Percentiles rank a stretch among this genome's conserved stretches.
Evolutionary conservation across 805 yeast species (phyloP).

Genomic region (Tetrapisispora arboricola): DNA sequence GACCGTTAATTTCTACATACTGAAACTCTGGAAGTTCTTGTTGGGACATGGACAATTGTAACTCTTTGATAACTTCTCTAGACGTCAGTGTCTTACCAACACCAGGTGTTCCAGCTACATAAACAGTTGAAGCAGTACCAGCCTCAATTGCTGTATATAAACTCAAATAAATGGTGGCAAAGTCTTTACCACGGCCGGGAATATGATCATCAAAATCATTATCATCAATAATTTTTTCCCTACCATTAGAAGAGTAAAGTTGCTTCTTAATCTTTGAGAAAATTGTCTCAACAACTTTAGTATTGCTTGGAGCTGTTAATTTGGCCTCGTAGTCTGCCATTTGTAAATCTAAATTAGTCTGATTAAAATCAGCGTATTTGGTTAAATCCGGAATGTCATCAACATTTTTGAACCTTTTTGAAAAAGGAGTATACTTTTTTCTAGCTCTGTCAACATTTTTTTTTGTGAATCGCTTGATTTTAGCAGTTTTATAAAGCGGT

Average conservation of each 20-base stretch:
- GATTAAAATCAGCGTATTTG: constrained; percentile 22
- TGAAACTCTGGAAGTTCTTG: constrained; percentile 43
- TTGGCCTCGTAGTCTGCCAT: constrained; percentile 18
- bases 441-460: constrained; percentile 25
- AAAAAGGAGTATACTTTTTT: constrained; percentile 24
- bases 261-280: constrained; percentile 28
- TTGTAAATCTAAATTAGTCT: constrained; percentile 6
- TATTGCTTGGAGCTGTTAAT: constrained; percentile 32
- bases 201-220: constrained; percentile 37
- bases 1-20: constrained; percentile 82
- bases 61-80: constrained; percentile 68
- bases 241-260: constrained; percentile 36
- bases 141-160: constrained; percentile 63
- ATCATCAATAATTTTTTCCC: constrained; percentile 30
- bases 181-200: constrained; percentile 85
- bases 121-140: constrained; percentile 71
- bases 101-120: constrained; percentile 96
- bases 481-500: constrained; percentile 3
- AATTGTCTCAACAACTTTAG: constrained; percentile 28
- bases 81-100: constrained; percentile 95
- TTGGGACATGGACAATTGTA: constrained; percentile 36
- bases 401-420: constrained; percentile 18
- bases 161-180: constrained; percentile 53
- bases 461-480: constrained; percentile 25
- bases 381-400: constrained; percentile 25